Evolutionary conservation across 164 flowering plant genomes (phyloP), one percentile per base, ranked within the genome.

Genomic region (Piper longum): DNA sequence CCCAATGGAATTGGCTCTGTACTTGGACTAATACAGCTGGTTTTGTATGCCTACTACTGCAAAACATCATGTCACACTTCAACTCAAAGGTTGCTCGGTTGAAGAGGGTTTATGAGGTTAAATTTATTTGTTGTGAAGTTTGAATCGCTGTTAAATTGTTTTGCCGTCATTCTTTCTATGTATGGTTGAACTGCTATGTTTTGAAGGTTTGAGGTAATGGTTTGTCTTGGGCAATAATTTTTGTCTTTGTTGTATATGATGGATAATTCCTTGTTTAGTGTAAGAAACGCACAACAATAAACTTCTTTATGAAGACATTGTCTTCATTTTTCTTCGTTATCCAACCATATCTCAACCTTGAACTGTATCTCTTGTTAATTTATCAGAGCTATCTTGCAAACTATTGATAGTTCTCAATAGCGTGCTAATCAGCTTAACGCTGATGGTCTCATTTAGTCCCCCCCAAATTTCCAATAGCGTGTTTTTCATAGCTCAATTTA

Each of bases 1-100:
- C 98, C 98, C 48, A 92, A 89, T 78, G 97, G 91, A 16, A 79
- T 88, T 56, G 98, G 98, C 43, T 75, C 89, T 4, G 4, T 88
- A 57, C 71, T 92, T 63, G 98, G 95, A 52, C 64, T 71, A 55
- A 64, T 75, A 60, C 98, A 92, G 57, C 66, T 89, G 79, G 68
- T 60, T 4, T 68, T 89, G 72, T 92, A 78, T 74, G 71, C 66
- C 41, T 75, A 86, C 71, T 92, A 77, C 70, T 75, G 76, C 59
- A 71, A 68, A 26, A 41, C 57, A 64, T 65, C 83, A 9, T 17
- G 41, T 16, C 82, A 75, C 55, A 83, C 74, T 26, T 71, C 74
- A 7, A 75, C 69, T 64, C 85, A 80, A 73, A 86, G 91, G 4
- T 73, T 91, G 72, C 69, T 87, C 43, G 76, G 55, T n/a, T 70